Conservation (phyloP, 805 yeast species). For the Candida pseudofarinosa region DNA sequence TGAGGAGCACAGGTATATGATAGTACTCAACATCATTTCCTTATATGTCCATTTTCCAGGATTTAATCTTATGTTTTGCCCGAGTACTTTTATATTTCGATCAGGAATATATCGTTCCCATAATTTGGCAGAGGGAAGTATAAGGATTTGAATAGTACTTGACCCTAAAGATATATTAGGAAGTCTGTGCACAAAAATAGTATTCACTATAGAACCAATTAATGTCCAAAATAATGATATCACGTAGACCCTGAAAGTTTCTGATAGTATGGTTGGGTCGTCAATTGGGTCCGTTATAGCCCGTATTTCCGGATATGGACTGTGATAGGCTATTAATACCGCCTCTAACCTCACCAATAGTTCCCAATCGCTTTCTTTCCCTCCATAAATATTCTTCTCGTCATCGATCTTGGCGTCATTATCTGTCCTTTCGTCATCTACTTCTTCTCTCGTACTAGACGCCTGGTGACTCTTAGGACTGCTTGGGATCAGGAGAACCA, state of each 20-base stretch:
- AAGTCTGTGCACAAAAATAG: slow-evolving; percentile 39
- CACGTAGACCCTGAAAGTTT: slow-evolving; percentile 37
- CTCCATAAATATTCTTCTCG: slow-evolving; percentile 6
- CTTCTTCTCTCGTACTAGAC: background rate
- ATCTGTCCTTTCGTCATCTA: background rate
- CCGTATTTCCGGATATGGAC: slow-evolving; percentile 40
- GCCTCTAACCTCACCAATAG: slow-evolving; percentile 36
- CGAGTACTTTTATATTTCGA: slow-evolving; percentile 18
- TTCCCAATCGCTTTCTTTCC: slow-evolving; percentile 25
- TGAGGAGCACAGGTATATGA: slow-evolving; percentile 39
- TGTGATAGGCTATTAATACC: slow-evolving; percentile 32
- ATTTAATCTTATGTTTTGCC: slow-evolving; percentile 25
- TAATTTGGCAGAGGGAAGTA: slow-evolving; percentile 36
- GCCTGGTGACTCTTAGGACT: slow-evolving; percentile 4
- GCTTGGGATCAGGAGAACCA: slow-evolving; percentile 17
- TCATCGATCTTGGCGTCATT: slow-evolving; percentile 1
- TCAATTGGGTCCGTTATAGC: slow-evolving; percentile 38
- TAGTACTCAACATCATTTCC: slow-evolving; percentile 44
- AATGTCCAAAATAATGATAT: slow-evolving; percentile 40
- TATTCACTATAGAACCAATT: slow-evolving; percentile 37
- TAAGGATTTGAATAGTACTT: slow-evolving; percentile 37
- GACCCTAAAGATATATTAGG: slow-evolving; percentile 33
- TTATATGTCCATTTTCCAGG: slow-evolving; percentile 43
- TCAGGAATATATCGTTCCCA: slow-evolving; percentile 34
- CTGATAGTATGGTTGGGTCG: slow-evolving; percentile 28